A percentile compares a stretch with the other conserved stretches of the same genome.
Evolutionary conservation across 2,329 filamentous ascomycete species (phyloP).

Genomic region (Alternaria sp.): DNA sequence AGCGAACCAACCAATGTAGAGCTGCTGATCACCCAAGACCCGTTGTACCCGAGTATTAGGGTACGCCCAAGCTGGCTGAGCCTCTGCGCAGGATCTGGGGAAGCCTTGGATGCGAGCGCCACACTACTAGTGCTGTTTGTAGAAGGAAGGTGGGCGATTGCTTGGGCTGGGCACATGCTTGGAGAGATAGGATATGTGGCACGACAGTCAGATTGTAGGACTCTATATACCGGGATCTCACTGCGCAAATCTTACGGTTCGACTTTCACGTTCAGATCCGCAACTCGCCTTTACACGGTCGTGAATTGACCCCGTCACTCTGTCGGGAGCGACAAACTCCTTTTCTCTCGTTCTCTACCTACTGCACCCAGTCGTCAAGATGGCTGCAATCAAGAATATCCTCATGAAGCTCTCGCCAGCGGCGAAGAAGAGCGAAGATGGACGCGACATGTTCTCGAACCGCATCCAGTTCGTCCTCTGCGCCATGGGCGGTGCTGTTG

Average conservation of each 20-base stretch:
- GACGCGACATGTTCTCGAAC: constrained; percentile 22
- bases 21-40: background rate
- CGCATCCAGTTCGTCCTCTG: constrained; percentile 20
- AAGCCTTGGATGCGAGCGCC: constrained; percentile 1
- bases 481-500: constrained; percentile 21
- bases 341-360: background rate
- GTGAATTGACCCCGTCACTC: background rate
- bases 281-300: background rate
- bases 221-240: background rate
- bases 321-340: background rate
- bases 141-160: constrained; percentile 4
- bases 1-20: background rate
- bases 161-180: constrained; percentile 5
- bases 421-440: constrained; percentile 20
- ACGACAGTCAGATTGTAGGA: background rate
- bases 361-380: background rate
- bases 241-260: background rate
- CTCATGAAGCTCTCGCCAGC: background rate
- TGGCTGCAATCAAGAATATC: background rate
- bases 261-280: background rate
- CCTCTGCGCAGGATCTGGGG: background rate
- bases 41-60: background rate
- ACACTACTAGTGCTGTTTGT: constrained; percentile 3
- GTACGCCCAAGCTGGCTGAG: background rate
- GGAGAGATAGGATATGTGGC: background rate